A percentile compares a stretch with the other conserved stretches of the same genome.
Evolutionary conservation across 2,329 filamentous ascomycete genomes (phyloP).

Genomic region (Zalaria sp.): DNA sequence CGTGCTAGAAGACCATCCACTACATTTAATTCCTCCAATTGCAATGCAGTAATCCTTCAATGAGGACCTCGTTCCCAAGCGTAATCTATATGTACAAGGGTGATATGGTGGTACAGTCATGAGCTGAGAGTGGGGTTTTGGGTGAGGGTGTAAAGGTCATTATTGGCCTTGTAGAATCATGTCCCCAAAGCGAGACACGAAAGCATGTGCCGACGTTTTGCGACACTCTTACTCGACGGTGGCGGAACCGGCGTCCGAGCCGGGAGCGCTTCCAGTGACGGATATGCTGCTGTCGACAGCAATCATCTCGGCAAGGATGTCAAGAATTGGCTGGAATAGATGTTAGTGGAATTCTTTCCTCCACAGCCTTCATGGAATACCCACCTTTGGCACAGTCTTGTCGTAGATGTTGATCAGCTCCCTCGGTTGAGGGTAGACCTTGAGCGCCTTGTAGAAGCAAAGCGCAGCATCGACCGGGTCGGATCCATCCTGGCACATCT

Average conservation of each 20-base stretch:
- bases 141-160: neutral
- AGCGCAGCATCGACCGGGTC: constrained; percentile 71
- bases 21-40: too few relatives aligned
- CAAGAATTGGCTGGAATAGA: constrained; percentile 59
- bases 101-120: constrained; percentile 5
- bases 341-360: constrained; percentile 5
- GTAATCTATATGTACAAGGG: constrained; percentile 4
- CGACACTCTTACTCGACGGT: constrained; percentile 14
- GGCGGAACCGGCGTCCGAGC: constrained; percentile 12
- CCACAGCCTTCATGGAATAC: constrained; percentile 4
- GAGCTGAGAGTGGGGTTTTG: constrained; percentile 1
- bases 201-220: neutral
- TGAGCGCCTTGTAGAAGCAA: constrained; percentile 95
- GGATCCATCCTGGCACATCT: constrained; percentile 60
- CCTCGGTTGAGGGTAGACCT: constrained; percentile 89
- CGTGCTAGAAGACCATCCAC: too few relatives aligned
- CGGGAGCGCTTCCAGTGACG: constrained; percentile 13
- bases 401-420: constrained; percentile 96
- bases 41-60: too few relatives aligned
- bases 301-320: constrained; percentile 96
- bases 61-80: too few relatives aligned
- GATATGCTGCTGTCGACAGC: constrained; percentile 61
- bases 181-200: neutral
- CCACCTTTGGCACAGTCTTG: constrained; percentile 91
- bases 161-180: neutral